These are phyloP conservation scores for Oryza meyeriana DNA, from an alignment of 176 grass and related monocot species.

Conservation along the genomic window DNA sequence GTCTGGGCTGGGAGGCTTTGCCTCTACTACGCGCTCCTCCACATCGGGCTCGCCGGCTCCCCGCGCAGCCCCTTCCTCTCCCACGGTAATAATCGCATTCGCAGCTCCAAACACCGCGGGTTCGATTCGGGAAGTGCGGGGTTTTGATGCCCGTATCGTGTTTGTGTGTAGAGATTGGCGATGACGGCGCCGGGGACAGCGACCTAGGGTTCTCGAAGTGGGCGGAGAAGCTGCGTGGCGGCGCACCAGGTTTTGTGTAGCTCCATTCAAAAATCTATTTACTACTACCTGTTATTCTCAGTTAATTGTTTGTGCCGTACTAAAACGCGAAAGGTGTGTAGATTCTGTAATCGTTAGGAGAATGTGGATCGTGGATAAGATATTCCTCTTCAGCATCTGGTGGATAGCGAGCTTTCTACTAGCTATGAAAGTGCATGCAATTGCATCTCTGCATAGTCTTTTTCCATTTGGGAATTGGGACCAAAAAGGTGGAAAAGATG, in stretches of 20 bases:
- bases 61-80: conserved; percentile 78
- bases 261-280: conserved; percentile 21
- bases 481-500: background rate
- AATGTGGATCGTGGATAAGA: conserved; percentile 18
- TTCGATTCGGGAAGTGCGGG: background rate
- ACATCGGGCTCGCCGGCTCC: conserved; percentile 73
- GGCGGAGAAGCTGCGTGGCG: conserved; percentile 55
- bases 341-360: background rate
- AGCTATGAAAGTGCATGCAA: background rate
- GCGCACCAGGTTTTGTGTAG: conserved; percentile 49
- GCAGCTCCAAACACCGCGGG: background rate
- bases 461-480: background rate
- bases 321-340: background rate
- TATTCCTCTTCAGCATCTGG: conserved; percentile 25
- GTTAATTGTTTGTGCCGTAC: background rate
- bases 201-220: conserved; percentile 83
- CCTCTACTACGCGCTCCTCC: conserved; percentile 88
- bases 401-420: conserved; percentile 19
- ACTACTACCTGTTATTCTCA: background rate
- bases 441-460: background rate
- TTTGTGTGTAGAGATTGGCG: conserved; percentile 31
- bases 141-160: background rate
- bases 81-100: conserved; percentile 19
- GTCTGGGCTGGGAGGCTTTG: conserved; percentile 81
- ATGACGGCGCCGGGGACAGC: conserved; percentile 47